These are phyloP conservation scores for Fagus sylvatica DNA, from an alignment of 306 rosid genomes.

Conservation along the genomic window DNA sequence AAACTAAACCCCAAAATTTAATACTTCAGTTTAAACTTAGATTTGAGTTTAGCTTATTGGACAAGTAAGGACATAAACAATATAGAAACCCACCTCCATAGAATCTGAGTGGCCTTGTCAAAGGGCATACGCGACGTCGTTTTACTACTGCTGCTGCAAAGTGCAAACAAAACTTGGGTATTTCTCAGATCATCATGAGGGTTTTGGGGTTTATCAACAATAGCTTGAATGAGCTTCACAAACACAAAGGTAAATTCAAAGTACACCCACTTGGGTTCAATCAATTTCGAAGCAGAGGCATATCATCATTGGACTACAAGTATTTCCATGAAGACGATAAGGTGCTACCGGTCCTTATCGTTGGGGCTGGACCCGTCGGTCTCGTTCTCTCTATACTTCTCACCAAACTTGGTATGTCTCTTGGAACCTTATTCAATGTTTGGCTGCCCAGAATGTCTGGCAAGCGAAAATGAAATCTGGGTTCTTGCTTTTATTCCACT, in stretches of 20 bases:
- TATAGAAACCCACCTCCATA: no score
- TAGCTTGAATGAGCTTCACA: conserved; percentile 21
- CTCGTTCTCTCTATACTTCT: conserved; percentile 53
- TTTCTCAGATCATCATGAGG: conserved; percentile 23
- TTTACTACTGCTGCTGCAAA: neutral
- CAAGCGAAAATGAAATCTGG: neutral
- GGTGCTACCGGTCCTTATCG: conserved; percentile 52
- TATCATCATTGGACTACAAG: conserved; percentile 29
- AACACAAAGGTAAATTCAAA: neutral
- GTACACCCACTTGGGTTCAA: conserved; percentile 12
- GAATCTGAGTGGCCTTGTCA: neutral
- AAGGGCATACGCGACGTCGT: neutral
- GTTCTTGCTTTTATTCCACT: neutral
- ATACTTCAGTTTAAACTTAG: no score
- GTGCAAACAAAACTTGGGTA: neutral
- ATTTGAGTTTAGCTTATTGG: no score
- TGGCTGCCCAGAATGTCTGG: neutral
- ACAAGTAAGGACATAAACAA: no score
- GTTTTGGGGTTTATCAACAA: conserved; percentile 25
- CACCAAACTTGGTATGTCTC: conserved; percentile 43
- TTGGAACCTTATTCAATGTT: neutral
- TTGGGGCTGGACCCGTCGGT: conserved; percentile 64
- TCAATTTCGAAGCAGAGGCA: conserved; percentile 25
- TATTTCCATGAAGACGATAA: conserved; percentile 35
- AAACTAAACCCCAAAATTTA: no score